Percentiles rank a stretch among this genome's conserved stretches.
Conservation (phyloP, 1,284 basidiomycete species). For the Afroboletus lepidellus region DNA sequence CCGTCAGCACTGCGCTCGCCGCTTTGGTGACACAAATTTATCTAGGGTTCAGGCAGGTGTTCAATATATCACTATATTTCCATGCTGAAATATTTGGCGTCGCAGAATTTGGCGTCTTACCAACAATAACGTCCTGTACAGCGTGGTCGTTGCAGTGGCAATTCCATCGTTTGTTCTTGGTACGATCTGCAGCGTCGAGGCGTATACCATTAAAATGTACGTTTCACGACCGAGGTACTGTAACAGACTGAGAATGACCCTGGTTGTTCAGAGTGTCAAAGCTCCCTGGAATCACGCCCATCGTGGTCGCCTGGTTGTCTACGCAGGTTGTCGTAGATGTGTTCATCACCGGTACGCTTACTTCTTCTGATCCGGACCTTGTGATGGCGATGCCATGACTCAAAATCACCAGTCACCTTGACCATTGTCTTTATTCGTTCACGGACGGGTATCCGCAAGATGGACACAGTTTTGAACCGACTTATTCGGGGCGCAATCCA, state of each 20-base stretch:
- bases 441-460: background rate
- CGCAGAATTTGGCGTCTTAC: constrained; percentile 35
- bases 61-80: background rate
- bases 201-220: constrained; percentile 38
- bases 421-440: background rate
- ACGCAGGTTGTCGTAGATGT: background rate
- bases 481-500: background rate
- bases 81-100: background rate
- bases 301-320: background rate
- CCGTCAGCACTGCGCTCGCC: background rate
- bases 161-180: constrained; percentile 38
- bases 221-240: constrained; percentile 11
- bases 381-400: too few species aligned
- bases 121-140: constrained; percentile 35
- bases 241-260: background rate
- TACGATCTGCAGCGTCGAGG: constrained; percentile 36
- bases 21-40: background rate
- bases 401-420: background rate
- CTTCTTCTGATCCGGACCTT: background rate
- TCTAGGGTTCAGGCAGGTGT: background rate
- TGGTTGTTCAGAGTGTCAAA: constrained; percentile 2
- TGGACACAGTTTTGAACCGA: background rate
- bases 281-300: constrained; percentile 20
- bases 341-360: background rate
- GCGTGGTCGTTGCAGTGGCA: constrained; percentile 28